These are phyloP conservation scores for Solanum pinnatisectum DNA, from an alignment of 257 asterid genomes.

Conservation along the genomic window DNA sequence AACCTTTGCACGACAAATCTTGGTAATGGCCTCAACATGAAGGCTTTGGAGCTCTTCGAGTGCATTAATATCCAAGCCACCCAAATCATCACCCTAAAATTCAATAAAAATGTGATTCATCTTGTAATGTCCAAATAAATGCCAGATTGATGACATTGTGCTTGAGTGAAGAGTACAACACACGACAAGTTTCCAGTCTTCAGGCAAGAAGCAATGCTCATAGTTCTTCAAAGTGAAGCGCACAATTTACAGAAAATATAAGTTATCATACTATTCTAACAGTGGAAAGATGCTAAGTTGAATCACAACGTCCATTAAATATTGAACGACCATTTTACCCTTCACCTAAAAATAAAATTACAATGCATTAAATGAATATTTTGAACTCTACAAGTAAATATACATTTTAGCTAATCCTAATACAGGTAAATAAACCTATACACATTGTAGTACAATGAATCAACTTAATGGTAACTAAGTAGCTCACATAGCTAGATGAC, in stretches of 20 bases:
- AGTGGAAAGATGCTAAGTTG: neutral
- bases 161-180: neutral
- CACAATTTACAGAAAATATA: neutral
- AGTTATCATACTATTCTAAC: neutral
- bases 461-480: neutral
- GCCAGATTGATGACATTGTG: neutral
- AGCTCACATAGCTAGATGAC: neutral
- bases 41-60: slow-evolving; percentile 30
- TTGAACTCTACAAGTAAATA: neutral
- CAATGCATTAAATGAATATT: neutral
- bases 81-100: slow-evolving; percentile 26
- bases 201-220: neutral
- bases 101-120: neutral
- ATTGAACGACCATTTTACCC: neutral
- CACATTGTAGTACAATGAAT: neutral
- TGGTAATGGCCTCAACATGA: slow-evolving; percentile 37
- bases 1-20: slow-evolving; percentile 34
- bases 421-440: neutral
- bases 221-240: neutral
- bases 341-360: neutral
- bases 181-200: neutral
- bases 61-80: slow-evolving; percentile 18
- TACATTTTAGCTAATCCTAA: neutral
- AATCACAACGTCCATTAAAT: neutral
- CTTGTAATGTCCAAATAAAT: neutral